These are phyloP conservation scores for Trichosporon coremiiforme DNA, from an alignment of 1,284 basidiomycete species.

Conservation along the genomic window DNA sequence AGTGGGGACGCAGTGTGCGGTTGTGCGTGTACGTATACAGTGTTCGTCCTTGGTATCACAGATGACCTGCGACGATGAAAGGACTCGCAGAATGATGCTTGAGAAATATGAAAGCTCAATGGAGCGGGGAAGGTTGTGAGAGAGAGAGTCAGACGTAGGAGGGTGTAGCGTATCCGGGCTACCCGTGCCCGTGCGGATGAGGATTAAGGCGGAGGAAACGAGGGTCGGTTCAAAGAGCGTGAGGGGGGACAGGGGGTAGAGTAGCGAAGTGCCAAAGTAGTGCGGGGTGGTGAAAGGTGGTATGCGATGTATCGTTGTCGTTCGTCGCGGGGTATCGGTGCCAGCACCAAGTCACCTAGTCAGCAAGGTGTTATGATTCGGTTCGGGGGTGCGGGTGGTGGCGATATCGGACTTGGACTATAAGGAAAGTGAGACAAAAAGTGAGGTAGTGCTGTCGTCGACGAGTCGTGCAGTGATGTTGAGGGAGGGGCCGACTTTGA, in stretches of 20 bases:
- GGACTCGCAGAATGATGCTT: neutral
- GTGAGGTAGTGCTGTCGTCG: neutral
- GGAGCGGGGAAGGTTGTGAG: neutral
- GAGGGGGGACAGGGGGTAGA: neutral
- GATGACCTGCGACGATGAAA: neutral
- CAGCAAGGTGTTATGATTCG: neutral
- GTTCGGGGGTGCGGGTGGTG: neutral
- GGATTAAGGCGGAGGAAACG: neutral
- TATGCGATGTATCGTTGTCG: neutral
- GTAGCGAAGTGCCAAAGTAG: neutral
- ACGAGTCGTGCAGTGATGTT: slow-evolving; percentile 8
- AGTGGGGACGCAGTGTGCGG: neutral
- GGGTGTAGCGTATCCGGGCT: neutral
- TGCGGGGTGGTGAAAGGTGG: neutral
- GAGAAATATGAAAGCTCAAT: neutral
- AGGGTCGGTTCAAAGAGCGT: slow-evolving; percentile 14
- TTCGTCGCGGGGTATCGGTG: neutral
- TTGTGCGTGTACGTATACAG: neutral
- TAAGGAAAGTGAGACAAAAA: neutral
- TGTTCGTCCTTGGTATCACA: neutral
- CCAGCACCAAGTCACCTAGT: neutral
- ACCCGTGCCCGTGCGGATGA: neutral
- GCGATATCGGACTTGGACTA: slow-evolving; percentile 4
- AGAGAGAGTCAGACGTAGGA: neutral
- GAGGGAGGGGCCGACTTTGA: neutral